Conservation (phyloP, 345 rosid species). For the Turnera subulata region DNA sequence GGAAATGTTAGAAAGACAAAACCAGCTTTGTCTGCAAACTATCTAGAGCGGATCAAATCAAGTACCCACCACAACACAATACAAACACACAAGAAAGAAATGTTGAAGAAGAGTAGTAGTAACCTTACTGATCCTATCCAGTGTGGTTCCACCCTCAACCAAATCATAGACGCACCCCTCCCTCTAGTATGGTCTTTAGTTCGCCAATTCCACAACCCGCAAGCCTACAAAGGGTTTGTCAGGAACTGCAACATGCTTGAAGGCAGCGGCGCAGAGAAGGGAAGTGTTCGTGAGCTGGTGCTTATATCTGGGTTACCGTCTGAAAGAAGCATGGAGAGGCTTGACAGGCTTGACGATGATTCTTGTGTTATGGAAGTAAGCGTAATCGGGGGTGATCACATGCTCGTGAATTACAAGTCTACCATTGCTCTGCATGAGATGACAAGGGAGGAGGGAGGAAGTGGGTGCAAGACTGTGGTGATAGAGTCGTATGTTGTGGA, state of each 20-base stretch:
- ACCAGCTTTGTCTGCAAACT: no score
- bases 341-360: conserved; percentile 16
- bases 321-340: conserved; percentile 7
- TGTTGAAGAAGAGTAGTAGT: no score
- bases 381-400: conserved; percentile 17
- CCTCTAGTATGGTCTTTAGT: conserved; percentile 12
- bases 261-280: conserved; percentile 9
- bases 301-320: conserved; percentile 17
- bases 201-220: conserved; percentile 17
- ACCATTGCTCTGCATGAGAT: conserved; percentile 8
- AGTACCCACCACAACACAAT: no score
- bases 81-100: no score
- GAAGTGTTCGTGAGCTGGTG: conserved; percentile 11
- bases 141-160: conserved; percentile 1
- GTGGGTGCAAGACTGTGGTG: not conserved
- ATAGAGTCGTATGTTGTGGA: conserved; percentile 22
- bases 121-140: no score
- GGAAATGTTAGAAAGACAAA: no score
- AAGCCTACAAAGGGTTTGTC: conserved; percentile 10
- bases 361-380: conserved; percentile 4
- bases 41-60: no score
- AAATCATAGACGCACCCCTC: conserved; percentile 15
- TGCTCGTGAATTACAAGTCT: conserved; percentile 11
- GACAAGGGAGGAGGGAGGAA: not conserved
- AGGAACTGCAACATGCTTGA: conserved; percentile 9